Base-by-base conservation (phyloP, 345 rosid species). In the Camelina neglecta region DNA sequence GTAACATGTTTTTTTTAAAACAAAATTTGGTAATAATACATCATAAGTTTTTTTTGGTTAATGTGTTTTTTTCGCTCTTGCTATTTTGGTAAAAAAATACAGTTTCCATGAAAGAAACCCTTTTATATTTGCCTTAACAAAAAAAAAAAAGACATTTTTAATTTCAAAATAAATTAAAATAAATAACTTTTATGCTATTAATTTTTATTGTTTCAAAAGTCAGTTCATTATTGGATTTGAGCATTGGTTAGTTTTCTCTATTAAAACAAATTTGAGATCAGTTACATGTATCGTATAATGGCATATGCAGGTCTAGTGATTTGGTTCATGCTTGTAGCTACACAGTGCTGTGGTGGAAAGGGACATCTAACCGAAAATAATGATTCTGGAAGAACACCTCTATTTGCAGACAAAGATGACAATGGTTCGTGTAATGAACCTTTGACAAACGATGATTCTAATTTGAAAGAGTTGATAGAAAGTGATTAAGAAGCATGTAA, bases 401-500 rank as follows among this genome's bases (percentile, higher is more conserved):
- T 86, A 60, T 88, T 95, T 79, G 73, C 78, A 6, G 58, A 72
- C 70, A 92, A 88, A 82, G 92, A 87, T 41, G 96, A 92, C 31
- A 87, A 90, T 76, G 80, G 80, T 80, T 94, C 97, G 26, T 93
- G 93, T 50, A 85, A 81, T 75, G 97, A 87, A 65, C 84, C 96
- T 29, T 69, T 60, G 29, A 84, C 77, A 63, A 89, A 85, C 60
- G 93, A 90, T 67, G 85, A 73, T 35, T 74, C 54, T 12, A 90
- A 86, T 74, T 75, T 82, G 59, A 93, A 92, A 80, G 84, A 84
- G 7, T 42, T 83, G 95, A 92, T 79, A 84, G 44, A 64, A 68
- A 61, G 59, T 70, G 94, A 24, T 24, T 2, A 2, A 3, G 26
- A 24, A 24, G 26, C 26, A 24, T 24, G 26, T 24, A 24, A 24